Conservation (phyloP, 2,329 filamentous ascomycete genomes). For the Lachnellula cervina region DNA sequence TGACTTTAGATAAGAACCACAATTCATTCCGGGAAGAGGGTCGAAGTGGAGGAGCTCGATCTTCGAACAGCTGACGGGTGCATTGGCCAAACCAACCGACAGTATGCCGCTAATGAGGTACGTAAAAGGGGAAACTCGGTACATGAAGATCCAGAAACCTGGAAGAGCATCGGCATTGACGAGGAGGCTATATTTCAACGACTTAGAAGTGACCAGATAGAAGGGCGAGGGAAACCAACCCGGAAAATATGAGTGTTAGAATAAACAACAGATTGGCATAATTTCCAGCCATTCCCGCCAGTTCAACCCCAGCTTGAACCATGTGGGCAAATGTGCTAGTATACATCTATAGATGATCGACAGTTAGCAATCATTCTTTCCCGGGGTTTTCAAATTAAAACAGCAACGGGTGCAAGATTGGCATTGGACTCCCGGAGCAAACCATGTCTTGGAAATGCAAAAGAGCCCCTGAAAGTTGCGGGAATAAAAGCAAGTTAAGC, state of each 20-base stretch:
- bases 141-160: slow-evolving; percentile 82
- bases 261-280: slow-evolving; percentile 73
- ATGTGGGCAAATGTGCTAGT: slow-evolving; percentile 77
- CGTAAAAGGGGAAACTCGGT: slow-evolving; percentile 55
- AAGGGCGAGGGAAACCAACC: slow-evolving; percentile 53
- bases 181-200: slow-evolving; percentile 48
- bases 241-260: slow-evolving; percentile 68
- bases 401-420: slow-evolving; percentile 76
- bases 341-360: slow-evolving; percentile 60
- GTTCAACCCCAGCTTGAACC: slow-evolving; percentile 70
- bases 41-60: slow-evolving; percentile 66
- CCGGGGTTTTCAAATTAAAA: slow-evolving; percentile 38
- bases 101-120: slow-evolving; percentile 67
- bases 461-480: no score
- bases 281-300: slow-evolving; percentile 72
- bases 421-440: slow-evolving; percentile 70
- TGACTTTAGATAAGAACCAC: slow-evolving; percentile 50
- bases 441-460: no score
- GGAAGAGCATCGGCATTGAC: slow-evolving; percentile 59
- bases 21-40: slow-evolving; percentile 52
- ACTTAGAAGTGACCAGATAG: slow-evolving; percentile 38
- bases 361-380: no score
- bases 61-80: slow-evolving; percentile 57
- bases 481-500: no score
- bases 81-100: slow-evolving; percentile 63